A percentile compares a stretch with the other conserved stretches of the same genome.
phyloP scores from a whole-genome alignment of 1,284 basidiomycete genomes.

The Microbotryum scabiosae region DNA sequence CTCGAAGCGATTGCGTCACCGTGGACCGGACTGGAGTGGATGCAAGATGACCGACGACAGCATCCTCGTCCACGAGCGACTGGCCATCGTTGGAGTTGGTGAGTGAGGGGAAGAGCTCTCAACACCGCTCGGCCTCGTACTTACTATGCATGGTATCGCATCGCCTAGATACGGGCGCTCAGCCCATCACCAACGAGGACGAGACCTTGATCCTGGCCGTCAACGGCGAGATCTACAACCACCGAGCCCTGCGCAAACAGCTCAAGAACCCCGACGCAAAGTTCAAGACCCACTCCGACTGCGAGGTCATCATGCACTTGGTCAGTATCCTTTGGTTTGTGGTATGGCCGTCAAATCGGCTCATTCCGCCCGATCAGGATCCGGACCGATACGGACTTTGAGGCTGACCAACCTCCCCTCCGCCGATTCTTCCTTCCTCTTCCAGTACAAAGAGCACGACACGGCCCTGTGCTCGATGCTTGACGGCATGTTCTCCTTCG shows the following conservation, averaged over 20 bases:
- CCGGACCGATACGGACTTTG: too few relatives aligned
- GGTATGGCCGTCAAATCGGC: too few relatives aligned
- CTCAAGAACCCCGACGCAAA: constrained; percentile 56
- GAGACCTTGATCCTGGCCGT: constrained; percentile 80
- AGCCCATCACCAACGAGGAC: constrained; percentile 84
- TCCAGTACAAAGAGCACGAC: constrained; percentile 73
- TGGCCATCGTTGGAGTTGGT: constrained; percentile 98
- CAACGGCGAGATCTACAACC: constrained; percentile 99
- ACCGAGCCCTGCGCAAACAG: constrained; percentile 66
- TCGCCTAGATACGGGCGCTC: constrained; percentile 82
- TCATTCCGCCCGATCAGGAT: too few relatives aligned
- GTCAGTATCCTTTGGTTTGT: constrained; percentile 55
- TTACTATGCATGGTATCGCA: not conserved
- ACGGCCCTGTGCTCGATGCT: constrained; percentile 62
- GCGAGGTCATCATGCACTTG: constrained; percentile 90
- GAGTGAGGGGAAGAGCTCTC: constrained; percentile 39
- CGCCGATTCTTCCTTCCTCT: constrained; percentile 3
- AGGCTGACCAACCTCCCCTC: not conserved
- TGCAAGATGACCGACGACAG: constrained; percentile 74
- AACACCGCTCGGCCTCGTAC: too few relatives aligned
- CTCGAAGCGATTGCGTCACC: constrained; percentile 80
- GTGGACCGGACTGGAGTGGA: constrained; percentile 95
- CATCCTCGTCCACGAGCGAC: constrained; percentile 49
- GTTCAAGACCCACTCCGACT: constrained; percentile 98
- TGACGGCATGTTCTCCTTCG: constrained; percentile 99